phyloP scores from a whole-genome alignment of 2,329 filamentous ascomycete species.

The Ophiocordyceps camponoti-rufipedis region DNA sequence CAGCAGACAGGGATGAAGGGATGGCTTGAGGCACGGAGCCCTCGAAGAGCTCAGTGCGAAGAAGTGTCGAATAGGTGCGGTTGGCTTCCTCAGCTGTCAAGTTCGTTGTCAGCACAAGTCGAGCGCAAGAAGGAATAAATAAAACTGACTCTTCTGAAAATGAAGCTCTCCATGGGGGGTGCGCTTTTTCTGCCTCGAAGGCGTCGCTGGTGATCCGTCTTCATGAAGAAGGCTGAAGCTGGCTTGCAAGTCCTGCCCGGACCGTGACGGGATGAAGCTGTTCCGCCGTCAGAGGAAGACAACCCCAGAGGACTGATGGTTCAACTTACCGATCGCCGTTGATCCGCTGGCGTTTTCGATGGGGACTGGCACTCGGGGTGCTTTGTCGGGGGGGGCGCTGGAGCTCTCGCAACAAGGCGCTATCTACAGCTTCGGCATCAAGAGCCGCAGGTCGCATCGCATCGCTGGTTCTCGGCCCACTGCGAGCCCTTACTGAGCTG shows the following conservation, averaged over 20 bases:
- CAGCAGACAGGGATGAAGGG: slow-evolving; percentile 41
- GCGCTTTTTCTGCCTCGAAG: slow-evolving; percentile 69
- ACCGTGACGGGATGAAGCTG: slow-evolving; percentile 89
- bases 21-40: slow-evolving; percentile 69
- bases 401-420: slow-evolving; percentile 32
- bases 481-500: slow-evolving; percentile 15
- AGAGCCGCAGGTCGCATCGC: slow-evolving; percentile 18
- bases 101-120: slow-evolving; percentile 1
- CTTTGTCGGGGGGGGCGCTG: slow-evolving; percentile 31
- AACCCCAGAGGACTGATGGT: background rate
- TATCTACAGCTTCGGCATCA: slow-evolving; percentile 31
- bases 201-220: slow-evolving; percentile 81
- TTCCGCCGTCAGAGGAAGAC: slow-evolving; percentile 7
- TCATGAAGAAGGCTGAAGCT: slow-evolving; percentile 87
- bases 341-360: slow-evolving; percentile 40
- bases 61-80: slow-evolving; percentile 69
- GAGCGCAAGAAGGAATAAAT: background rate
- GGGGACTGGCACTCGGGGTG: slow-evolving; percentile 33
- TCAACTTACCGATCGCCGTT: slow-evolving; percentile 39
- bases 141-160: slow-evolving; percentile 70
- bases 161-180: slow-evolving; percentile 79
- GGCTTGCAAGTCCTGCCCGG: slow-evolving; percentile 82
- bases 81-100: slow-evolving; percentile 74
- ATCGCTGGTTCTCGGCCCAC: slow-evolving; percentile 17
- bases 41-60: slow-evolving; percentile 87